A percentile compares a stretch with the other conserved stretches of the same genome.
Evolutionary conservation across 306 rosid species (phyloP).

Genomic region (Rosa chinensis): DNA sequence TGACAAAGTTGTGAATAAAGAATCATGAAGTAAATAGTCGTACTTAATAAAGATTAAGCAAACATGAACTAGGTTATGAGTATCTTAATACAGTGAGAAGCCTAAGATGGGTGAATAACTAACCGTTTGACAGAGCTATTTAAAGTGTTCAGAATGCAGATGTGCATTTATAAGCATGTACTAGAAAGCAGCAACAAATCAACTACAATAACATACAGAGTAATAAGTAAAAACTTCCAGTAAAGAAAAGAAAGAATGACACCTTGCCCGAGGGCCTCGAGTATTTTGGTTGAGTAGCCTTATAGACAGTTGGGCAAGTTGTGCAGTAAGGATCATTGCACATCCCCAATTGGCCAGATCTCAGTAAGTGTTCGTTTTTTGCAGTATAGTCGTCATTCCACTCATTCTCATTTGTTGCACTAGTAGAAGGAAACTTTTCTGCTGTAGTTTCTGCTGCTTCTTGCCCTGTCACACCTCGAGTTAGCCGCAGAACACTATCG

Average conservation of each 20-base stretch:
- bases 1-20: background rate
- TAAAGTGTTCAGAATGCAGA: constrained; percentile 9
- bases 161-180: background rate
- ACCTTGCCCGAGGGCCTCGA: constrained; percentile 50
- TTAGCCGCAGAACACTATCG: constrained; percentile 35
- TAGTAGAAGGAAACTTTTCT: constrained; percentile 41
- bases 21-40: background rate
- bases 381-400: constrained; percentile 40
- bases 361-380: constrained; percentile 67
- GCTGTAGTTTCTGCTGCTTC: constrained; percentile 31
- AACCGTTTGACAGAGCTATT: background rate
- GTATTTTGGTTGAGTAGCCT: constrained; percentile 40
- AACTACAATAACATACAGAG: background rate
- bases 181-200: constrained; percentile 11
- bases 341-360: constrained; percentile 88
- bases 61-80: background rate
- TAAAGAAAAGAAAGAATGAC: constrained; percentile 19
- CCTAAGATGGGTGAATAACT: background rate
- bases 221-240: background rate
- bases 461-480: constrained; percentile 26
- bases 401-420: constrained; percentile 25
- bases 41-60: background rate
- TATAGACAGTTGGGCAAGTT: constrained; percentile 75
- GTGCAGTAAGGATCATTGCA: constrained; percentile 93
- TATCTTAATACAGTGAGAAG: background rate